Evolutionary conservation across 2,329 filamentous ascomycete genomes (phyloP), one percentile per base, ranked within the genome.

Genomic region (Beauveria scarabaeidicola): DNA sequence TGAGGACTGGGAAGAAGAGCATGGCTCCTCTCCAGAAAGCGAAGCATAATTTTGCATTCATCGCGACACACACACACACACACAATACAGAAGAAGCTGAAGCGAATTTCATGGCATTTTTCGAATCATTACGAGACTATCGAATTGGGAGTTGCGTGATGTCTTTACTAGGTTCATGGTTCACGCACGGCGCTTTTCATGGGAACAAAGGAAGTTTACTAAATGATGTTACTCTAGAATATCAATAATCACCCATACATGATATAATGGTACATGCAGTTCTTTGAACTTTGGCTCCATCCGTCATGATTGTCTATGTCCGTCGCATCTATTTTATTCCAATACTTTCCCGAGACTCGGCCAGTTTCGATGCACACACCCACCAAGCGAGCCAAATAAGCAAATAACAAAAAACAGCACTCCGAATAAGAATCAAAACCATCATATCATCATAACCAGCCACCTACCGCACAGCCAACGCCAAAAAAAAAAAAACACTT

Each of bases 1-100:
- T 62, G 82, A 78, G 4, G 83, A 85, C 53, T 81, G 75, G 73
- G 62, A 68, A 4, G 75, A 55, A 19, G 61, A 61, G 38, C 55
- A 62, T 23, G 15, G 48, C 27, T 15, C 17, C 29, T 21, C 21
- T 23, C 32, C 52, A 3, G 38, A 58, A n/a, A 52, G 46, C 32
- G 60, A 53, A 29, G 48, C 57, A 27, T 59, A 43, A 51, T 19
- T 9, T 9, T 25, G 38, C 27, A 40, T 47, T n/a, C 27, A 46
- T 21, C 9, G 27, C 25, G 4, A 10, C 27, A 19, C n/a, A 50
- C 15, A 19, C 29, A 11, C 5, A 23, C 21, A 19, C 17, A 27
- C 11, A 29, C 8, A 17, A 11, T 7, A 25, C 13, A 25, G 38
- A 46, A 47, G 8, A 36, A 17, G 17, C 25, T 19, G 21, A 32